These are phyloP conservation scores for Pichia membranifaciens DNA, from an alignment of 805 yeast species.

Conservation along the genomic window DNA sequence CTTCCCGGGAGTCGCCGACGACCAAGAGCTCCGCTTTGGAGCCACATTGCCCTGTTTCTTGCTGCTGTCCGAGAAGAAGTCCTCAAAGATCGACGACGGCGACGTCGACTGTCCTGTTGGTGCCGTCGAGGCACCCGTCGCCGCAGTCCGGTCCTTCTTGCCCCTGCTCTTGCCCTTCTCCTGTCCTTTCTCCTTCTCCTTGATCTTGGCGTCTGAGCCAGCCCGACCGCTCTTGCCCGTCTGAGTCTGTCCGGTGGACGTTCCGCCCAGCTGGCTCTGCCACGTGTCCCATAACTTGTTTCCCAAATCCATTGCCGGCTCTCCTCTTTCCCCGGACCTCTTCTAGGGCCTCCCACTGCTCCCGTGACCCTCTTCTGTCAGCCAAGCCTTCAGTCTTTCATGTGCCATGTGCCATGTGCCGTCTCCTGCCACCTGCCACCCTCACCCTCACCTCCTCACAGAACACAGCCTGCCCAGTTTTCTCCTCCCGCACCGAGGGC, in stretches of 20 bases:
- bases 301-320: constrained; percentile 11
- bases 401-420: too few relatives aligned
- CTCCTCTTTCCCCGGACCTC: not conserved
- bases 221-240: too few relatives aligned
- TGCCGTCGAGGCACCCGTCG: too few relatives aligned
- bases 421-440: too few relatives aligned
- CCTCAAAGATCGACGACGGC: constrained; percentile 2
- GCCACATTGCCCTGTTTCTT: not conserved
- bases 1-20: not conserved
- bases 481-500: constrained; percentile 1
- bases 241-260: not conserved
- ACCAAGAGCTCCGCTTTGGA: not conserved
- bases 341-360: too few relatives aligned
- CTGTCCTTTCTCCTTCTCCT: too few relatives aligned
- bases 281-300: constrained; percentile 17
- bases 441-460: too few relatives aligned
- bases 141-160: not conserved
- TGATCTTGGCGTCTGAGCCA: too few relatives aligned
- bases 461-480: too few relatives aligned
- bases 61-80: constrained; percentile 1
- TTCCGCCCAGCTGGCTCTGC: constrained; percentile 2
- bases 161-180: not conserved
- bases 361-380: too few relatives aligned
- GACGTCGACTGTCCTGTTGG: not conserved
- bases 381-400: too few relatives aligned